Evolutionary conservation across 495 filamentous ascomycete species (phyloP), one percentile per base, ranked within the genome.

Genomic region (Opeltia flavorubescens): DNA sequence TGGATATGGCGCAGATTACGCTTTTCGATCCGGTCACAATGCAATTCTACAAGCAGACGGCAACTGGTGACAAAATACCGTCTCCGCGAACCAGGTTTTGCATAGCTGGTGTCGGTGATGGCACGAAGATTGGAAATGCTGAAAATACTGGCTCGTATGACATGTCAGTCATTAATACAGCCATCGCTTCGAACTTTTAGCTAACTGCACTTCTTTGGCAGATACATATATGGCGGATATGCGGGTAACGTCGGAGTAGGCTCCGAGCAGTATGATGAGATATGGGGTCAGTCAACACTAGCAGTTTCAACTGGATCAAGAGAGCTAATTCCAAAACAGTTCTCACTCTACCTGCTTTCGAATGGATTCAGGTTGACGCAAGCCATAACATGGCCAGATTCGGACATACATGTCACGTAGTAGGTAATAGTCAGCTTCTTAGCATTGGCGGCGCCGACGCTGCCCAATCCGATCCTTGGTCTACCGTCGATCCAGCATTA

Each of bases 341-440:
- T 9, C 54, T 65, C 11, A 55, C 56, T 1, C 31, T 65, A 7
- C 62, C 60, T 2, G 57, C 62, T 26, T 65, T 64, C 40, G 51
- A 29, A 21, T 62, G 62, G 62, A 49, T 51, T 15, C 41, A 31
- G 13, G 24, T 46, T 15, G 48, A 50, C 27, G 15, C 40, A 8
- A 47, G 51, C 23, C 57, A 57, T 11, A 44, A 21, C 12, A 38
- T 40, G 9, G 59, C 62, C 4, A 54, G 63, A 20, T 63, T 49
- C 36, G 60, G 57, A 9, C 59, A 62, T 47, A 66, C 58, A 12
- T 68, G 65, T 46, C 62, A 66, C 42, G 9, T 62, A 5, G 57
- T 59, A 18, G 61, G 55, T 1, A 59, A 61, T 13, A 36, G 42
- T 9, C 41, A 44, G 27, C 8, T 44, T 7, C 41, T 44, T 9